These are phyloP conservation scores for Trypanosoma avium DNA, from an alignment of 208 protist species.

Conservation along the genomic window DNA sequence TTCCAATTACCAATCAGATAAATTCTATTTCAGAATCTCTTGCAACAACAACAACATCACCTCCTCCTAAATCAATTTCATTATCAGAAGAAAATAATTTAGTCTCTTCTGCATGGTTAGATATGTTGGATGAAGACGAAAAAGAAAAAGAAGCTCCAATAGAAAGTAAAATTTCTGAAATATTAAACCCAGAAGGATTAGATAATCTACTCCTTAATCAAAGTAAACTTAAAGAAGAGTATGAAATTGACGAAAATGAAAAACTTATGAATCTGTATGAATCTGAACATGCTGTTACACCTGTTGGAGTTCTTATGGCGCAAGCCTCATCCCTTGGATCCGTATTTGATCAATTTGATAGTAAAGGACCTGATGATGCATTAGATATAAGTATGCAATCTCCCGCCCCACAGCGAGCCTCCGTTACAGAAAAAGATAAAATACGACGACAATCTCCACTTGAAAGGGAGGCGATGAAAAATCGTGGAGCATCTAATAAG, in stretches of 20 bases:
- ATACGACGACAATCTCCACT: slow-evolving; percentile 40
- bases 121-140: slow-evolving; percentile 40
- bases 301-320: slow-evolving; percentile 62
- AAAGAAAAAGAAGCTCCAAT: neutral
- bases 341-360: slow-evolving; percentile 79
- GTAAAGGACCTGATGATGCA: slow-evolving; percentile 46
- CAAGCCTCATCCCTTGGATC: slow-evolving; percentile 51
- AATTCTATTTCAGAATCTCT: neutral
- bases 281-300: slow-evolving; percentile 64
- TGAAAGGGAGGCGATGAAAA: slow-evolving; percentile 52
- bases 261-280: slow-evolving; percentile 77
- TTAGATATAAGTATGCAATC: slow-evolving; percentile 20
- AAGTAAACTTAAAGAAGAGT: slow-evolving; percentile 3
- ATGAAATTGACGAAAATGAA: slow-evolving; percentile 8
- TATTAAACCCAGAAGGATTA: no score
- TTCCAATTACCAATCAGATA: no score
- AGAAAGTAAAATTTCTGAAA: neutral
- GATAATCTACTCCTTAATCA: no score
- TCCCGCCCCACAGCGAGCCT: slow-evolving; percentile 12
- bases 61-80: slow-evolving; percentile 4
- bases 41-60: neutral
- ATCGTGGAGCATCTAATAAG: slow-evolving; percentile 68
- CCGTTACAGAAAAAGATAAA: neutral
- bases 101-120: slow-evolving; percentile 43
- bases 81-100: neutral